Base-by-base conservation (phyloP, 108 stramenopile species). In the Stephanodiscus minutulus region DNA sequence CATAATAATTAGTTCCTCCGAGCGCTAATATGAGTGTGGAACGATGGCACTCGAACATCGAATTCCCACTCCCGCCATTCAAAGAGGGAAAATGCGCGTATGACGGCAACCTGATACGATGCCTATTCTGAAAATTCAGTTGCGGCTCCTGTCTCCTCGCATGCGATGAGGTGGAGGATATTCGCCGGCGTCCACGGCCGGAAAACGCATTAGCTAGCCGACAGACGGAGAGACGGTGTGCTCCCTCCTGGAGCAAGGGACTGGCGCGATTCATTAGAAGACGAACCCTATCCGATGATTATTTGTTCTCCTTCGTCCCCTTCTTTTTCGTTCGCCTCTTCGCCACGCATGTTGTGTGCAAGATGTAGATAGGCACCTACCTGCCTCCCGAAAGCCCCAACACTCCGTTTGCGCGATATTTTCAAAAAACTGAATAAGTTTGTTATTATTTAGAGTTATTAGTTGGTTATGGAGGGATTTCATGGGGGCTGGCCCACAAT, bases 141-240 rank as follows among this genome's bases (percentile, higher is more conserved):
- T 60, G 28, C 29, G 31, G 35, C 35, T 60, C 59, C 21, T 60
- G 59, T n/a, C 41, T 60, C 35, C 59, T 35, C 36, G 59, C 35
- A 60, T 27, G 52, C 52, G n/a, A 21, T 4, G 35, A 6, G 33
- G 33, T 31, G 7, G 56, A 58, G 7, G 57, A 35, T 13, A 58
- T 36, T 36, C 29, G 59, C 59, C 59, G 59, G 36, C 35, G 29
- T 52, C 22, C 50, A 17, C 7, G 1, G 59, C 20, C 37, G 4
- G 18, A 12, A 20, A 25, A 3, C 9, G 36, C 22, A 21, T 25
- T 7, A 8, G 52, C 52, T 58, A 58, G 33, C 57, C 57, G 57
- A 58, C 7, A 20, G 8, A 25, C 52, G 2, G 29, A 58, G 57
- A 58, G 57, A 58, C 59, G 59, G 11, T 21, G 31, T 4, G 28